A percentile compares a stretch with the other conserved stretches of the same genome.
phyloP scores from a whole-genome alignment of 441 rosid genomes.

The Eruca vesicaria region DNA sequence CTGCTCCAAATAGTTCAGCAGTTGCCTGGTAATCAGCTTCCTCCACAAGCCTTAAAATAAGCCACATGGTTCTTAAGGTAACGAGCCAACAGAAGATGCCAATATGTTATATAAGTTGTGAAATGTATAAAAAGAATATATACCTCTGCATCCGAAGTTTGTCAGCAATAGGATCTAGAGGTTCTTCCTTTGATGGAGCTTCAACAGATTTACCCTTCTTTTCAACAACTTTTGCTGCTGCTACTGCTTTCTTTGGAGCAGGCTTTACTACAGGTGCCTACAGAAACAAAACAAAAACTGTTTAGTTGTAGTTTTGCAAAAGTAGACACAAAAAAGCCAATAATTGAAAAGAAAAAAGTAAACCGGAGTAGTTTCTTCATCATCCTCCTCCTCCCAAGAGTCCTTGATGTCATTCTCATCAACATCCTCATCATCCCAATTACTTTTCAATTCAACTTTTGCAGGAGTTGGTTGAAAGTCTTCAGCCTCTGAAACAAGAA shows the following conservation, averaged over 20 bases:
- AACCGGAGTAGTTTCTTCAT: conserved; percentile 76
- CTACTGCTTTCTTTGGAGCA: conserved; percentile 50
- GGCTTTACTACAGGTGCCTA: conserved; percentile 53
- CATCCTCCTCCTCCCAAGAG: conserved; percentile 98
- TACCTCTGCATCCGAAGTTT: conserved; percentile 81
- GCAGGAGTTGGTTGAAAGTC: conserved; percentile 48
- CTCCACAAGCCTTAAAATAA: conserved; percentile 67
- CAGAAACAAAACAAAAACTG: neutral
- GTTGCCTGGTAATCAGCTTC: conserved; percentile 83
- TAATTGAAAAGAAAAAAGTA: neutral
- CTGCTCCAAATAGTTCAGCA: conserved; percentile 65
- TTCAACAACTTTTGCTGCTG: conserved; percentile 38
- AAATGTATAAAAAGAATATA: neutral
- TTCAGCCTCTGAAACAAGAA: conserved; percentile 59
- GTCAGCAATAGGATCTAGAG: conserved; percentile 68
- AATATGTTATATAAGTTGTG: neutral
- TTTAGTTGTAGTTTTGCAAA: neutral
- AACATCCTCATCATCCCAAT: conserved; percentile 90
- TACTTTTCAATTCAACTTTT: conserved; percentile 49
- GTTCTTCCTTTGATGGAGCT: conserved; percentile 33
- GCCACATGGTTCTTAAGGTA: neutral
- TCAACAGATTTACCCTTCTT: conserved; percentile 57
- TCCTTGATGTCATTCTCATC: conserved; percentile 83
- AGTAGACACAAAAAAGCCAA: neutral
- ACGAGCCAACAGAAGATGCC: neutral